Evolutionary conservation across 1,284 basidiomycete species (phyloP), one percentile per base, ranked within the genome.

Genomic region (Vanrija sp.): DNA sequence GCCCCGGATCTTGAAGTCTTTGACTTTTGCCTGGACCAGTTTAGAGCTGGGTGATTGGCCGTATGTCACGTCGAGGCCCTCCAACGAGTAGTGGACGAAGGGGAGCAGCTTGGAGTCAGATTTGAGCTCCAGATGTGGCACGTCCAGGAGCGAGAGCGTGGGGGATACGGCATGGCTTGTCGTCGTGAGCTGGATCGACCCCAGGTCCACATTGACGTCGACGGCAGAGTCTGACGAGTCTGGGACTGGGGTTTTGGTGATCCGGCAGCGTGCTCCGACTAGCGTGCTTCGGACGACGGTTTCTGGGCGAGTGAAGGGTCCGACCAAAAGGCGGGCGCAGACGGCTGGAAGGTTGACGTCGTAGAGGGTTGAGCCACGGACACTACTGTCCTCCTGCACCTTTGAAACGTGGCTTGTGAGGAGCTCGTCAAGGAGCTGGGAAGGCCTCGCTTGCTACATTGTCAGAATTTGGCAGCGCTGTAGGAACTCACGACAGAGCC

Each of bases 401-500:
- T 42, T n/a, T 1, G 47, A 37, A 14, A 57, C 53, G 9, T 57
- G 52, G 20, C 42, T 37, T 19, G 36, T 45, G 4, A 59, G 45
- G 6, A 59, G 51, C 15, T 53, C 41, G 36, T 59, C 57, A 5
- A 61, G 45, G 3, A 55, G 55, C 6, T 49, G 24, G 4, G 50
- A 53, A 0, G 54, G 52, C 1, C 37, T 12, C 6, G 41, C 38
- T n/a, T 20, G 20, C 41, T 43, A 15, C 20, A 16, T 7, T 22
- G 41, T 43, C 22, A 43, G 41, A 6, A 10, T 7, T 8, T n/a
- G 12, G 6, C 6, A 24, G 7, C 16, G n/a, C 16, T 4, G 2
- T 3, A 4, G 2, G 15, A n/a, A 46, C 45, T 27, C 18, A 41
- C 20, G 0, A 38, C 39, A 0, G 42, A 25, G 19, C 31, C 18